phyloP scores from a whole-genome alignment of 495 filamentous ascomycete species.

The Clavariopsis aquatica region DNA sequence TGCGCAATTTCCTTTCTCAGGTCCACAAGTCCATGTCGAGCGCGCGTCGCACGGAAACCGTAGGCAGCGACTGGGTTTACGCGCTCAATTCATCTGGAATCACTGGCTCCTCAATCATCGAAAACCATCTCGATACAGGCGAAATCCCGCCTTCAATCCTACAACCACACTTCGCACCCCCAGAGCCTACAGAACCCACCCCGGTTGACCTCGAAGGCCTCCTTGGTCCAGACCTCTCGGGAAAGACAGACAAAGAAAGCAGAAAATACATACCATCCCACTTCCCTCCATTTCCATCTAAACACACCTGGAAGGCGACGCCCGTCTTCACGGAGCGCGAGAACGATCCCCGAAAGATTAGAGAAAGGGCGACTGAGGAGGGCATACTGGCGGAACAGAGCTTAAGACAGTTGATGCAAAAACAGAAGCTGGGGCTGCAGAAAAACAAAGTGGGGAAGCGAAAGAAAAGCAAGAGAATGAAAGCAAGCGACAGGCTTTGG shows the following conservation, averaged over 20 bases:
- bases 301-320: conserved; percentile 71
- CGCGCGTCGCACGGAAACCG: conserved; percentile 60
- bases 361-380: conserved; percentile 72
- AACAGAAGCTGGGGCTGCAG: conserved; percentile 44
- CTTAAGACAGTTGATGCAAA: conserved; percentile 62
- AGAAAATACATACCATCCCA: conserved; percentile 63
- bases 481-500: conserved; percentile 35
- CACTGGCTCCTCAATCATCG: conserved; percentile 41
- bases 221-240: conserved; percentile 57
- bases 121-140: conserved; percentile 47
- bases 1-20: conserved; percentile 56
- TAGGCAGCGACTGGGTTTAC: conserved; percentile 69
- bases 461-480: conserved; percentile 16
- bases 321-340: conserved; percentile 66
- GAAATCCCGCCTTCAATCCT: conserved; percentile 43
- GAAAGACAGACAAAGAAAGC: conserved; percentile 51
- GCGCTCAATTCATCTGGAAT: conserved; percentile 53
- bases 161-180: conserved; percentile 49
- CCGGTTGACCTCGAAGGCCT: conserved; percentile 46
- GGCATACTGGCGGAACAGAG: conserved; percentile 74
- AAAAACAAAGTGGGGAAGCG: conserved; percentile 23
- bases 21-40: conserved; percentile 64
- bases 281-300: conserved; percentile 70
- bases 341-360: conserved; percentile 67
- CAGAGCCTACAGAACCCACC: conserved; percentile 50